Evolutionary conservation across 176 grass and related monocot species (phyloP), one percentile per base, ranked within the genome.

Genomic region (Musa acuminata): DNA sequence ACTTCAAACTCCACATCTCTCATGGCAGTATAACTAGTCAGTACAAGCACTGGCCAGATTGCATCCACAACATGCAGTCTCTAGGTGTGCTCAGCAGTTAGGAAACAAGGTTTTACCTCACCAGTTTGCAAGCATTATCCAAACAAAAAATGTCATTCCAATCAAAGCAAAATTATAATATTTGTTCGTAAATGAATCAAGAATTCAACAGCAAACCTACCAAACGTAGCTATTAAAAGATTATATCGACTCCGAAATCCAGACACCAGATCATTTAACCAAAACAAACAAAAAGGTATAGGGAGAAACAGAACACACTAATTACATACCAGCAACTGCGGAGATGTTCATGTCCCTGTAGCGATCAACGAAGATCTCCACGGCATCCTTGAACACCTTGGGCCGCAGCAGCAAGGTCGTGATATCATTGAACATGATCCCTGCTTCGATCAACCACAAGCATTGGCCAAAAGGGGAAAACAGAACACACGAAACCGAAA

Each of bases 351-450:
- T 98, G 80, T 86, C 86, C 57, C 77, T 64, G 77, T 98, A 98
- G 73, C 90, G 88, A 74, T 98, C 90, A 22, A 93, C 94, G 76
- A 98, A 98, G 80, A 98, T 85, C 77, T 93, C 90, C 35, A 98
- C 85, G 21, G 81, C 83, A 81, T 89, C 90, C 75, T 85, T 90
- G 85, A 98, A 98, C 59, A 87, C 90, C 75, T 29, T 69, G 35
- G 94, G 94, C 57, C 79, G 85, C 53, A 91, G 94, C 84, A 98
- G 78, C 68, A 98, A 72, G 72, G 80, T 73, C 55, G 94, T 98
- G 84, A 98, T 91, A 82, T 98, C 90, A 81, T 98, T 98, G 85
- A 98, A 98, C 90, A 93, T 93, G 87, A 98, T 98, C 58, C 90
- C 94, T 97, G 87, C 81, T 49, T 8, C 22, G 43, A 64, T 26